Evolutionary conservation across 352 stramenopile genomes (phyloP), one percentile per base, ranked within the genome.

Genomic region (Globisporangium irregulare): DNA sequence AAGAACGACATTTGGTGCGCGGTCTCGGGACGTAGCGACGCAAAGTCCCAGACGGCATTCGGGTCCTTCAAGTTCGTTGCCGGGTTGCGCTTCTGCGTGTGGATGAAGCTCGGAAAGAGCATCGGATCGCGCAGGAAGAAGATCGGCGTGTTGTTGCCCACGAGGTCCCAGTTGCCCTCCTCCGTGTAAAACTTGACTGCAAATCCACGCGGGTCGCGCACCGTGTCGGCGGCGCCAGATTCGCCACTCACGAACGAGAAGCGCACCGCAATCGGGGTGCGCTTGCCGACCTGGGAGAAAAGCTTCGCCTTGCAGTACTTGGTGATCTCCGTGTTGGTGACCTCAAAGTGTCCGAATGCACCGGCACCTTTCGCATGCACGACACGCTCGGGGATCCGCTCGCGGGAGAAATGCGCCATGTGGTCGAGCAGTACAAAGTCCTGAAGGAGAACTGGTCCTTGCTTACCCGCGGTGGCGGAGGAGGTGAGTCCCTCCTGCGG

Each of bases 111-210:
- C 10, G 93, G 93, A 70, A 97, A 97, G 38, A 97, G 79, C 34
- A 97, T 94, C 8, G 92, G 84, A 70, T 98, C 93, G 22, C 93
- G 84, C 66, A 98, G 91, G 71, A 98, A 98, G 73, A 98, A 98
- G 50, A 98, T 92, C 12, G 93, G 93, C 63, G 92, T 97, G 77
- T 98, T 98, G 80, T 97, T 97, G 22, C 91, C 92, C 54, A 98
- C 92, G 22, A 98, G 65, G 73, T 98, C 93, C 88, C 93, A 98
- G 75, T 98, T 98, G 29, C 93, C 93, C 54, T 98, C 91, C 59
- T 97, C 86, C 41, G 91, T 97, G 81, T 98, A 97, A 64, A 98
- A 97, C 75, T 98, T 98, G 48, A 98, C 78, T 1, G 93, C 90
- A 70, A 98, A 98, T 1, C 93, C 93, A 22, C 93, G 79, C 3